Percentiles rank a stretch among this genome's conserved stretches.
phyloP scores from a whole-genome alignment of 2,329 filamentous ascomycete genomes.

The Monilinia vaccinii-corymbosi region DNA sequence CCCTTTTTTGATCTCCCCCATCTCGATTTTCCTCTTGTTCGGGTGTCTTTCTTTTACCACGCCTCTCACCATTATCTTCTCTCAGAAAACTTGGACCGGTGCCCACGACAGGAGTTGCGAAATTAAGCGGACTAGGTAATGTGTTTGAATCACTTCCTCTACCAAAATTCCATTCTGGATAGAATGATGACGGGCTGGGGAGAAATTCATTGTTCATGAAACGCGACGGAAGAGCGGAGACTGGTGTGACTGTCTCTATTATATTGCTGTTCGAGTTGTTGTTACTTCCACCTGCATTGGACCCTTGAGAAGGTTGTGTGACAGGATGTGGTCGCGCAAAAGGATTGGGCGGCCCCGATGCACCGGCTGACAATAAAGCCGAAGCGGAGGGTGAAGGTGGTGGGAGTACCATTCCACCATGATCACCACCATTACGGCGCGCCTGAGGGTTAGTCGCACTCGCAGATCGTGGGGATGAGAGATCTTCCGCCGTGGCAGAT shows the following conservation, averaged over 20 bases:
- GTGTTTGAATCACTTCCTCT: slow-evolving; percentile 66
- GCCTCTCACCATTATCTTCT: slow-evolving; percentile 37
- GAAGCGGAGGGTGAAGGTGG: slow-evolving; percentile 80
- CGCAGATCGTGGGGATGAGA: slow-evolving; percentile 39
- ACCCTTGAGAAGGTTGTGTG: slow-evolving; percentile 35
- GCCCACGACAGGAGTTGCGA: slow-evolving; percentile 68
- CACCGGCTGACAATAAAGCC: slow-evolving; percentile 79
- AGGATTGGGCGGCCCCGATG: slow-evolving; percentile 86
- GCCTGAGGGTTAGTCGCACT: slow-evolving; percentile 19
- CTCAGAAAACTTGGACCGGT: slow-evolving; percentile 54
- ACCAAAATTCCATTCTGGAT: slow-evolving; percentile 75
- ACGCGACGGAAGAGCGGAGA: slow-evolving; percentile 85
- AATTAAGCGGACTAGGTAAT: slow-evolving; percentile 84
- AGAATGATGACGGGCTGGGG: slow-evolving; percentile 87
- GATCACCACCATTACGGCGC: slow-evolving; percentile 22
- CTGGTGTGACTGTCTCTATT: slow-evolving; percentile 61
- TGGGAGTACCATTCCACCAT: slow-evolving; percentile 65
- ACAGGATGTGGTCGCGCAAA: slow-evolving; percentile 82
- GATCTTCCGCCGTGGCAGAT: slow-evolving; percentile 57
- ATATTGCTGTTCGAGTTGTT: slow-evolving; percentile 36
- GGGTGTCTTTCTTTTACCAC: slow-evolving; percentile 12
- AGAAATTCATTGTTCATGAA: slow-evolving; percentile 84
- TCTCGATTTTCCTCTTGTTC: slow-evolving; percentile 7
- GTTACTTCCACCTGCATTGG: slow-evolving; percentile 31
- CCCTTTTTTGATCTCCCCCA: slow-evolving; percentile 6